These are phyloP conservation scores for Entomortierella parvispora DNA, from an alignment of 192 early-diverging fungal species.

Conservation along the genomic window DNA sequence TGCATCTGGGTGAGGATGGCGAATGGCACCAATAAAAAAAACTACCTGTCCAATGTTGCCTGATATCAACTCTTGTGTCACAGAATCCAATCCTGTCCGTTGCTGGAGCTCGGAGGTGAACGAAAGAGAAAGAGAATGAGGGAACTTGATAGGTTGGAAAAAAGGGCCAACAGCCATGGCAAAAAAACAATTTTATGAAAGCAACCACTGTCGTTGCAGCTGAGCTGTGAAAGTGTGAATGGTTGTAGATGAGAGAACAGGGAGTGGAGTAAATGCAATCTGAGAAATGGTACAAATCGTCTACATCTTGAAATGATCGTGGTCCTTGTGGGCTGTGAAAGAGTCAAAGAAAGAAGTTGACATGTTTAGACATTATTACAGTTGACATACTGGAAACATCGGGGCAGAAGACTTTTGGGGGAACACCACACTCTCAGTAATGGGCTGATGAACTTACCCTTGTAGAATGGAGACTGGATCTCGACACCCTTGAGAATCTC, in stretches of 20 bases:
- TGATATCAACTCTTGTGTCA: too few relatives aligned
- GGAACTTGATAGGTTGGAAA: constrained; percentile 1
- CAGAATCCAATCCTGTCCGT: too few relatives aligned
- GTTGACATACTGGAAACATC: neutral
- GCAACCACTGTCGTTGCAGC: too few relatives aligned
- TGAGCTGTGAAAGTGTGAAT: neutral
- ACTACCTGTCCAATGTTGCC: neutral
- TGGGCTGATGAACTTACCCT: constrained; percentile 37
- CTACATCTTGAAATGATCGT: constrained; percentile 52
- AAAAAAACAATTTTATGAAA: neutral
- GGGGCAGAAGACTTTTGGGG: neutral
- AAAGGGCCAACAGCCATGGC: neutral
- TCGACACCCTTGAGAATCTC: constrained; percentile 48
- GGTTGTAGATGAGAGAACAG: neutral
- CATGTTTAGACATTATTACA: neutral
- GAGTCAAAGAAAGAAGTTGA: neutral
- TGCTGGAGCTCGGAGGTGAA: neutral
- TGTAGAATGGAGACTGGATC: constrained; percentile 58
- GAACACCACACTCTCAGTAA: neutral
- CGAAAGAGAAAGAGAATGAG: constrained; percentile 1
- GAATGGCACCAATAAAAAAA: constrained; percentile 17
- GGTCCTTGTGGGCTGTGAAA: constrained; percentile 51
- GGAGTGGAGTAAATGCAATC: neutral
- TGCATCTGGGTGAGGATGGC: constrained; percentile 21
- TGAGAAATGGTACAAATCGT: neutral